Evolutionary conservation across 371 early-diverging fungal species (phyloP), one percentile per base, ranked within the genome.

Genomic region (Apophysomyces variabilis): DNA sequence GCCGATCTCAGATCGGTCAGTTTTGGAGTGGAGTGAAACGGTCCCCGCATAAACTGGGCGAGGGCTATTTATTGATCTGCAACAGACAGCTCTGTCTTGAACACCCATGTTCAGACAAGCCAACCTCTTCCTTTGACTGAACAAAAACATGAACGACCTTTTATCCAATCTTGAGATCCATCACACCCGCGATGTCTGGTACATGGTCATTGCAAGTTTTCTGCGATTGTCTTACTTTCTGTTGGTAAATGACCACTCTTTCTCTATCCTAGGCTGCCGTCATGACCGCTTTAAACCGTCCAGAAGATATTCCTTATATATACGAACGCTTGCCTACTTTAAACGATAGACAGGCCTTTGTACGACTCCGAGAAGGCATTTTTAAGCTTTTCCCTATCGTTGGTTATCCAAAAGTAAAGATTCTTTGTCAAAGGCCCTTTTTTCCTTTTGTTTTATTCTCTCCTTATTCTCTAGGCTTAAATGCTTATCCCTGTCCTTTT

Each of bases 331-430:
- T 5, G 14, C 26, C 62, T 5, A 57, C 46, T 6, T 14, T 41
- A 4, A n/a, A n/a, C 9, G 46, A 60, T 37, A 26, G 66, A 67
- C n/a, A 46, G 54, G n/a, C 66, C 69, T 13, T 50, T 73, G 13
- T 26, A 35, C 73, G 71, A 38, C 50, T 80, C 39, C 69, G 77
- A 56, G 80, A 80, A 39, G 77, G 70, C 18, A 64, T 76, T 35
- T 58, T 80, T 12, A 80, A 80, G 39, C 66, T 70, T 4, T 70
- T 66, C 58, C 61, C 73, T 35, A 67, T 73, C 21, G 61, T 61
- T n/a, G 80, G 80, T 11, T 79, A 75, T 46, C 80, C 80, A 45
- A 72, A 73, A 46, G 80, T 79, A 65, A 46, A 43, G 5, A 0
- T 6, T 38, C 32, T 26, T 26, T 26, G 32, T 26, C 32, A 0